Evolutionary conservation across 805 yeast genomes (phyloP).

Genomic region (Metschnikowia rubicola): DNA sequence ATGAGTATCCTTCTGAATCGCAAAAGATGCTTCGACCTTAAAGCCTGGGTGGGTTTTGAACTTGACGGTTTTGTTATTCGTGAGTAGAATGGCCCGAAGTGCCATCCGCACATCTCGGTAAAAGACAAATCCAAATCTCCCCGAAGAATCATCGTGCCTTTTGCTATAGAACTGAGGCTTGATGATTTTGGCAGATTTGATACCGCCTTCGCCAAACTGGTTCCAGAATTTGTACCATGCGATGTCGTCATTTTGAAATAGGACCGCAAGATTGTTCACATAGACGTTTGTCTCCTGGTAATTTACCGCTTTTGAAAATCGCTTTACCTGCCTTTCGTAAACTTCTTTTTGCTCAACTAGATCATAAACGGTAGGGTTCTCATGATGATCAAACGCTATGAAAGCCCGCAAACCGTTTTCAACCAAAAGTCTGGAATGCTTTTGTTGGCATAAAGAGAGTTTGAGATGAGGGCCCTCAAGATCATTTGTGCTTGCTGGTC

Average conservation of each 20-base stretch:
- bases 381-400: neutral
- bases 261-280: constrained; percentile 58
- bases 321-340: neutral
- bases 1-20: constrained; percentile 30
- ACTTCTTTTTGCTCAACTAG: neutral
- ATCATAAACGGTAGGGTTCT: neutral
- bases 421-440: constrained; percentile 31
- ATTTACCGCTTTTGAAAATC: constrained; percentile 25
- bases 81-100: constrained; percentile 52
- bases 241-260: constrained; percentile 50
- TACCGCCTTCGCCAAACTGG: constrained; percentile 31
- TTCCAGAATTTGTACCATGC: constrained; percentile 38
- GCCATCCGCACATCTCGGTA: constrained; percentile 58
- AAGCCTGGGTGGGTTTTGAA: constrained; percentile 15
- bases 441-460: constrained; percentile 35
- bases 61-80: constrained; percentile 43
- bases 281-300: constrained; percentile 71
- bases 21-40: constrained; percentile 38
- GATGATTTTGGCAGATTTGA: constrained; percentile 41
- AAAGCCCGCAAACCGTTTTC: neutral
- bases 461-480: constrained; percentile 11
- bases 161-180: constrained; percentile 38
- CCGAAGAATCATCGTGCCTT: constrained; percentile 10
- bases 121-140: constrained; percentile 59
- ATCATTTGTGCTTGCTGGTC: neutral